A percentile compares a stretch with the other conserved stretches of the same genome.
Evolutionary conservation across 2,329 filamentous ascomycete genomes (phyloP).

Genomic region (Colletotrichum sp.): DNA sequence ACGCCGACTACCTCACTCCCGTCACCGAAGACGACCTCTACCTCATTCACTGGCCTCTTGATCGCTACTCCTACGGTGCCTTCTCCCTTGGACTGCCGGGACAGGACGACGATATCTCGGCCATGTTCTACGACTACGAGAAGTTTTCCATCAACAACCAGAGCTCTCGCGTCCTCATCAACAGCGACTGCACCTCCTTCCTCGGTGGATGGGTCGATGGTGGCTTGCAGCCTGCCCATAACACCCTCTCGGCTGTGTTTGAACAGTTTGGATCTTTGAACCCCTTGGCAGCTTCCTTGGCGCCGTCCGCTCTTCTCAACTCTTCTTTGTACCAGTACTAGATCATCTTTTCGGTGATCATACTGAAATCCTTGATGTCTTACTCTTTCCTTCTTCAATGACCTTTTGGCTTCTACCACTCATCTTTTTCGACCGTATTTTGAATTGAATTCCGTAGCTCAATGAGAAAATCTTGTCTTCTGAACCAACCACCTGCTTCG

Average conservation of each 20-base stretch:
- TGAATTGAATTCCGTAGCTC: background rate
- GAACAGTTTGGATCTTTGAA: background rate
- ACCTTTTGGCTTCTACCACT: background rate
- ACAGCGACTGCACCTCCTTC: background rate
- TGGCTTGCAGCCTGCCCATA: background rate
- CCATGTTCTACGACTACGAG: background rate
- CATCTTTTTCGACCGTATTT: background rate
- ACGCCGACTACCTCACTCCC: background rate
- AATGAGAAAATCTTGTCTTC: background rate
- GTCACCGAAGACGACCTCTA: background rate
- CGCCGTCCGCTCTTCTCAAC: background rate
- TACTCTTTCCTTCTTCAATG: background rate
- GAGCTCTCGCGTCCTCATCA: background rate
- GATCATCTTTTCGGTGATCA: background rate
- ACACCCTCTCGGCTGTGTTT: background rate
- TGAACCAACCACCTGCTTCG: background rate
- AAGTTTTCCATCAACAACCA: background rate
- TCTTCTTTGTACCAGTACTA: background rate
- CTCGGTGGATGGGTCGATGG: conserved; percentile 1
- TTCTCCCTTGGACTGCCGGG: background rate
- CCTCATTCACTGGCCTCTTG: background rate
- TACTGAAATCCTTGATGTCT: background rate
- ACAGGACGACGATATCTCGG: background rate
- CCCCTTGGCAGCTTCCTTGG: background rate
- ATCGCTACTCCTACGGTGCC: background rate